These are phyloP conservation scores for Colletotrichum eleusines DNA, from an alignment of 2,329 filamentous ascomycete species.

Conservation along the genomic window DNA sequence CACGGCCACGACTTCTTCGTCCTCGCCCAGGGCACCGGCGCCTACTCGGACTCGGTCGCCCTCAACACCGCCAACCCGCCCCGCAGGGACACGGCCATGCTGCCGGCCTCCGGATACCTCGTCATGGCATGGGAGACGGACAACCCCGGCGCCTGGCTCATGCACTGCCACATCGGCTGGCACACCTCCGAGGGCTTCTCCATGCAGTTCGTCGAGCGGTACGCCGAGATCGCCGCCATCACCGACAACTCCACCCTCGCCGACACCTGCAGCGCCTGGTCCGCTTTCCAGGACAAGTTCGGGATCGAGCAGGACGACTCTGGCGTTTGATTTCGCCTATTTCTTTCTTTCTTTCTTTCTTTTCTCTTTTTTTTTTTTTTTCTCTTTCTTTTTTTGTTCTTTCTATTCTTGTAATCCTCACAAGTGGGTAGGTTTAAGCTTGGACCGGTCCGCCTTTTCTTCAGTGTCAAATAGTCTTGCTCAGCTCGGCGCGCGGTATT, in stretches of 20 bases:
- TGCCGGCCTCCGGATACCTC: slow-evolving; percentile 58
- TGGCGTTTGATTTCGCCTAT: slow-evolving; percentile 36
- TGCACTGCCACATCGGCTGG: slow-evolving; percentile 65
- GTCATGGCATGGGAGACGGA: slow-evolving; percentile 63
- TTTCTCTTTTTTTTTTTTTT: no score
- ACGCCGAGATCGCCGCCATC: slow-evolving; percentile 41
- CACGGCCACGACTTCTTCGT: slow-evolving; percentile 53
- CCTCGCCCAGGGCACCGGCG: slow-evolving; percentile 42
- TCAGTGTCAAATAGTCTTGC: no score
- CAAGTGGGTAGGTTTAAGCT: no score
- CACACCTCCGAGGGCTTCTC: slow-evolving; percentile 51
- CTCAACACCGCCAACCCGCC: slow-evolving; percentile 57
- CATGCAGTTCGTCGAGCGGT: slow-evolving; percentile 45
- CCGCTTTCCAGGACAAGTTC: slow-evolving; percentile 28
- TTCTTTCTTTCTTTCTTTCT: neutral
- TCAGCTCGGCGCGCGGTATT: no score
- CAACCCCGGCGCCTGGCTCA: slow-evolving; percentile 64
- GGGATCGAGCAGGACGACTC: slow-evolving; percentile 44
- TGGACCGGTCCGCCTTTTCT: no score
- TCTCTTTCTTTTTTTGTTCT: no score
- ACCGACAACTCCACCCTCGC: slow-evolving; percentile 27
- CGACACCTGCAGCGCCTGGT: slow-evolving; percentile 41
- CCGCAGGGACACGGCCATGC: slow-evolving; percentile 64
- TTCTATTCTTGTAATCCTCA: no score
- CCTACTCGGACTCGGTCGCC: slow-evolving; percentile 35